These are phyloP conservation scores for Pichia phayaonensis DNA, from an alignment of 805 yeast species.

Conservation along the genomic window DNA sequence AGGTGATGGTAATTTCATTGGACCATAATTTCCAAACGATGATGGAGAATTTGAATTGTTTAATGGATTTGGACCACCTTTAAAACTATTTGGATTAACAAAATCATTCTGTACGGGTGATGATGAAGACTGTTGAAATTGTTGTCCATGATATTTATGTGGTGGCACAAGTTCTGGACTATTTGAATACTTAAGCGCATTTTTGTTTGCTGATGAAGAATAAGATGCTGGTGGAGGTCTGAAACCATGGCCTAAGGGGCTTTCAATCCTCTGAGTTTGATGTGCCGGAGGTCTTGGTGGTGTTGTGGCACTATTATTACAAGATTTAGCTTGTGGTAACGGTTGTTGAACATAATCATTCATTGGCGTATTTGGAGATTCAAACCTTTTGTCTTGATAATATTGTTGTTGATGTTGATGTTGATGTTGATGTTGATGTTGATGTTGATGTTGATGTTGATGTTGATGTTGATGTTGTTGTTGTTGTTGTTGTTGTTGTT, in stretches of 20 bases:
- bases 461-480: too few species aligned
- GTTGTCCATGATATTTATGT: slow-evolving; percentile 6
- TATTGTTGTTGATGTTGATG: neutral
- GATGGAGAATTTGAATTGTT: slow-evolving; percentile 4
- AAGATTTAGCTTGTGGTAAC: neutral
- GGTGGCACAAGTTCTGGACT: slow-evolving; percentile 12
- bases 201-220: neutral
- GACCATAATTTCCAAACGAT: slow-evolving; percentile 6
- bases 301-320: neutral
- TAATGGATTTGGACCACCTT: neutral
- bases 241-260: slow-evolving; percentile 5
- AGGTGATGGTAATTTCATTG: slow-evolving; percentile 9
- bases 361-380: neutral
- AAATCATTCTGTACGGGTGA: neutral
- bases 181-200: slow-evolving; percentile 5
- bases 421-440: neutral
- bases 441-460: neutral
- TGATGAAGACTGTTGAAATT: neutral
- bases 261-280: slow-evolving; percentile 1
- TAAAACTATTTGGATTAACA: neutral
- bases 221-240: slow-evolving; percentile 4
- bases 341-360: neutral
- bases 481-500: neutral
- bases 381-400: neutral
- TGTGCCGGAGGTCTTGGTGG: slow-evolving; percentile 4